These are phyloP conservation scores for Candida pseudoglaebosa DNA, from an alignment of 805 yeast genomes.

Conservation along the genomic window DNA sequence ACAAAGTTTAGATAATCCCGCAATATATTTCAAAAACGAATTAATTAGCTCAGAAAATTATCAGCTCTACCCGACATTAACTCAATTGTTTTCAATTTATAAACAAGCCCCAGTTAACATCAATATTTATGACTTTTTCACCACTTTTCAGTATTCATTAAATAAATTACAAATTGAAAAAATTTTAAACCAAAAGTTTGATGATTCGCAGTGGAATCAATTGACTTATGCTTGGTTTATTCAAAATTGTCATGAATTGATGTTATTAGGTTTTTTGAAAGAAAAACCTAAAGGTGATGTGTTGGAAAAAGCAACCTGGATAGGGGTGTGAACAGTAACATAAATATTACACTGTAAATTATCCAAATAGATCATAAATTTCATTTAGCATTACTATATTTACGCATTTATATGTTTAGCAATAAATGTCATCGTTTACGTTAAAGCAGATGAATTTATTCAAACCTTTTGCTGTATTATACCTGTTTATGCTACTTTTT, in stretches of 20 bases:
- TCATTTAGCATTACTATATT: too few species aligned
- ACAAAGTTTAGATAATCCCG: constrained; percentile 27
- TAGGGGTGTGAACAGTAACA: constrained; percentile 39
- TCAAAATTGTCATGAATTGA: constrained; percentile 68
- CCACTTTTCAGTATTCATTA: constrained; percentile 54
- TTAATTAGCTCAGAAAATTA: constrained; percentile 7
- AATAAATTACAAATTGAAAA: constrained; percentile 19
- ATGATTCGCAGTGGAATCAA: constrained; percentile 55
- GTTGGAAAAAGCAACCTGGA: constrained; percentile 71
- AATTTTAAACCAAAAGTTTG: constrained; percentile 17
- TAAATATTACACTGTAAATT: not conserved
- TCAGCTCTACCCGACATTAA: constrained; percentile 4
- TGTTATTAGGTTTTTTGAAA: constrained; percentile 63
- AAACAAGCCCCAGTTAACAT: constrained; percentile 73
- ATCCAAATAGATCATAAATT: too few species aligned
- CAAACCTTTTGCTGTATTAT: too few species aligned
- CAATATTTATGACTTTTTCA: constrained; percentile 64
- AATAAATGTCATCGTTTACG: too few species aligned
- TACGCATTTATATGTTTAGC: too few species aligned
- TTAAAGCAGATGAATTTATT: too few species aligned
- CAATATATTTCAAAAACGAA: constrained; percentile 17
- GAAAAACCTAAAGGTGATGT: constrained; percentile 61
- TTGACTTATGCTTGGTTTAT: constrained; percentile 67
- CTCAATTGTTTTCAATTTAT: constrained; percentile 60
- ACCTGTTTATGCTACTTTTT: too few species aligned